Conservation (phyloP, 1,139 yeast genomes). For the Zygoascus meyerae region DNA sequence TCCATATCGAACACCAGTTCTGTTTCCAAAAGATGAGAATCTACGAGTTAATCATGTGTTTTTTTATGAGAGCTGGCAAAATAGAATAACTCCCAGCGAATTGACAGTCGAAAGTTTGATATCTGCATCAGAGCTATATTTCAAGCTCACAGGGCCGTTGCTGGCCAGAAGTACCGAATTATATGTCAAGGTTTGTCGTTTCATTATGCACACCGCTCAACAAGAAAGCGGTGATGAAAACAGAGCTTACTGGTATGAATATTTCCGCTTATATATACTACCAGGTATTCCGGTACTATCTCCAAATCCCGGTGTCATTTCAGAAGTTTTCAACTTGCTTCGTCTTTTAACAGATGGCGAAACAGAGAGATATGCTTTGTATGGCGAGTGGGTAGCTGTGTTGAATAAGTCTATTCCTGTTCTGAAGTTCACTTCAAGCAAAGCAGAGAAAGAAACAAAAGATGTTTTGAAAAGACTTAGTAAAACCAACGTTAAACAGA, state of each 20-base stretch:
- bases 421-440: conserved; percentile 58
- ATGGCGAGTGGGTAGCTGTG: conserved; percentile 72
- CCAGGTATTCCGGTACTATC: conserved; percentile 60
- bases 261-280: conserved; percentile 58
- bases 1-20: background rate
- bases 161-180: conserved; percentile 48
- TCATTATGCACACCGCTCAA: conserved; percentile 31
- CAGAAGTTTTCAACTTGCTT: conserved; percentile 55
- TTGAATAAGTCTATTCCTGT: conserved; percentile 48
- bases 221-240: conserved; percentile 1
- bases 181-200: conserved; percentile 56
- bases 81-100: background rate
- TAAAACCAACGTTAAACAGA: conserved; percentile 71
- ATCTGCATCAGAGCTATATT: conserved; percentile 42
- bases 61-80: conserved; percentile 2
- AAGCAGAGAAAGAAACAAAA: conserved; percentile 78
- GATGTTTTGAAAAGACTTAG: conserved; percentile 77
- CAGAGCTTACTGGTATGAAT: conserved; percentile 49
- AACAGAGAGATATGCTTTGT: conserved; percentile 68
- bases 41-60: background rate
- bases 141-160: conserved; percentile 53
- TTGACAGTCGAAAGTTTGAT: conserved; percentile 42
- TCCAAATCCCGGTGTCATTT: conserved; percentile 57
- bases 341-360: conserved; percentile 43
- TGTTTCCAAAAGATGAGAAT: conserved; percentile 3